These are phyloP conservation scores for Fraxinus greggii DNA, from an alignment of 305 asterid genomes.

Conservation along the genomic window DNA sequence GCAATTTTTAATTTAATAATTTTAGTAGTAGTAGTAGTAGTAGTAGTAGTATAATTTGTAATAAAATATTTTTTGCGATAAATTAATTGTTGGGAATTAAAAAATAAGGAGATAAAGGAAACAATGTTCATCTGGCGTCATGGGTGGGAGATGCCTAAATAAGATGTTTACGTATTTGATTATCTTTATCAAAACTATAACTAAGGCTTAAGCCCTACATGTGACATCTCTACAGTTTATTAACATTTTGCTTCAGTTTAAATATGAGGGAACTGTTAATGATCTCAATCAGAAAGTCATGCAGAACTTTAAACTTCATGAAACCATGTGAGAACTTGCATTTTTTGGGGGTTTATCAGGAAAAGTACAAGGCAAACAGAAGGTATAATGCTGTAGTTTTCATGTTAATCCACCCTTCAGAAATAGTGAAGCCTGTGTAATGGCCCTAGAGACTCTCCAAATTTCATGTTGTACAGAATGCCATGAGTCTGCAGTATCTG, in stretches of 20 bases:
- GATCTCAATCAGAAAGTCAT: background rate
- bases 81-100: background rate
- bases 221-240: background rate
- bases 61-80: too few species aligned
- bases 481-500: slow-evolving; percentile 50
- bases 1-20: background rate
- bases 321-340: background rate
- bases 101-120: background rate
- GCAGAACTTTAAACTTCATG: background rate
- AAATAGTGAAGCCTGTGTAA: slow-evolving; percentile 73
- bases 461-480: slow-evolving; percentile 68
- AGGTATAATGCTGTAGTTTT: slow-evolving; percentile 2
- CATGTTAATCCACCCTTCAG: slow-evolving; percentile 58
- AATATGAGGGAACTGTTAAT: background rate
- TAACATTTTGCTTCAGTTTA: background rate
- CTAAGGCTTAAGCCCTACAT: background rate
- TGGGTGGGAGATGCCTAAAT: background rate
- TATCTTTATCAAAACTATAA: background rate
- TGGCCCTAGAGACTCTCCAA: slow-evolving; percentile 82
- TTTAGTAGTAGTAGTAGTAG: background rate
- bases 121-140: background rate
- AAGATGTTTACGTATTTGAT: background rate
- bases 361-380: background rate
- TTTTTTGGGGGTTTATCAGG: background rate
- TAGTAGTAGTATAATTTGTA: background rate